Conservation (phyloP, 2,329 filamentous ascomycete genomes). For the Aspergillus arachidicola region DNA sequence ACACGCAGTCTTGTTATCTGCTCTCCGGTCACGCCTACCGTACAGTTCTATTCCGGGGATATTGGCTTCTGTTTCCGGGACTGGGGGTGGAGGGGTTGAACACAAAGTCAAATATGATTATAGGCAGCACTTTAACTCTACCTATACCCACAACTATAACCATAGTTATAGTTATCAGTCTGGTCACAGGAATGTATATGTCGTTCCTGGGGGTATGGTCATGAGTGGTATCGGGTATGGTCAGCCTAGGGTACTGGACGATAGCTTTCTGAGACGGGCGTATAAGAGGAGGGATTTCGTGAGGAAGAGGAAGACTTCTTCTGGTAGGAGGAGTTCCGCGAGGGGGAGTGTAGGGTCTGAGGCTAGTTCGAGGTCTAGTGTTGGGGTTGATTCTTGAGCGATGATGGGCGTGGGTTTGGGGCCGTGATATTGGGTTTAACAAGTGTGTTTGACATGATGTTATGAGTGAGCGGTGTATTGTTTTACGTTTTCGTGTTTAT, state of each 20-base stretch:
- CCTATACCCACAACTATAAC: neutral
- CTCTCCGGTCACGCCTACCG: constrained; percentile 4
- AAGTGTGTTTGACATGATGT: neutral
- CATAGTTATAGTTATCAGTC: neutral
- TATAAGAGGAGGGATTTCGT: constrained; percentile 14
- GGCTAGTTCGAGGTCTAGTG: neutral
- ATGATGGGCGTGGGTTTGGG: too few species aligned
- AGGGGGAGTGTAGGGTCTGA: neutral
- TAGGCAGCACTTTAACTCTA: neutral
- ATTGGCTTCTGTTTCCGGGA: neutral
- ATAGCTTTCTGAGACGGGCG: constrained; percentile 15
- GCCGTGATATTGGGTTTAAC: neutral
- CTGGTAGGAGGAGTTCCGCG: neutral
- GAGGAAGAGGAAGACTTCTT: neutral
- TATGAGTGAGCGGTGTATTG: neutral
- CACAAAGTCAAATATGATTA: neutral
- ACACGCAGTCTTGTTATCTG: constrained; percentile 12
- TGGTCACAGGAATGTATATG: neutral
- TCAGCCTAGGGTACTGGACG: constrained; percentile 6
- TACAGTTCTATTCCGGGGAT: constrained; percentile 3
- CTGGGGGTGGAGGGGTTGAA: too few species aligned
- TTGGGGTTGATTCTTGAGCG: neutral
- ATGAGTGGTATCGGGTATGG: too few species aligned
- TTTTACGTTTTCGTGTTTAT: neutral
- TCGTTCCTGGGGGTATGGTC: neutral